Evolutionary conservation across 257 asterid species (phyloP), one percentile per base, ranked within the genome.

Genomic region (Capsicum pubescens): DNA sequence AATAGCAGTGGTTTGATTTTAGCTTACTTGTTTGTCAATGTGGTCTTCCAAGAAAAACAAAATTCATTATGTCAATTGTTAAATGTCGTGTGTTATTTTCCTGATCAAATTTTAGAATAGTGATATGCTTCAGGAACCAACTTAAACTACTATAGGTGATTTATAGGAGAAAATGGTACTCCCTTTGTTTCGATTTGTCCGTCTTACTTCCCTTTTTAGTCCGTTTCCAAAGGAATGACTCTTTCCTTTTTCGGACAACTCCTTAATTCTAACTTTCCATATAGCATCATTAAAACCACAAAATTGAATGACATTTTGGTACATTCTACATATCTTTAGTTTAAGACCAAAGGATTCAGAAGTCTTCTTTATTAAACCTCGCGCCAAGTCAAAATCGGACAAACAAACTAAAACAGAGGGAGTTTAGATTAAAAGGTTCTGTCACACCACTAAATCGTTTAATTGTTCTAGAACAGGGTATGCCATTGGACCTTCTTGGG

Each of bases 51-150:
- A 76, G 81, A 76, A 15, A 26, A 76, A 52, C 32, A 8, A 9
- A 76, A 54, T 21, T 76, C 64, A 50, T 4, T 26, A 13, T 76
- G 81, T 76, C 15, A 52, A 26, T 26, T 26, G 32, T 26, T 26
- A 26, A 52, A 54, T 76, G 81, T 32, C 81, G 48, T 74, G 21
- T 54, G 81, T 54, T 76, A 14, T 15, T 76, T 76, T 76, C 64
- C 61, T 76, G 81, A 52, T 76, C 48, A 76, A 54, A 76, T 16
- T 26, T 32, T 76, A 54, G 48, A 17, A 14, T 26, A 55, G 50
- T 26, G 48, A 21, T 52, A 52, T 3, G 63, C 46, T 76, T 74
- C 44, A 48, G 61, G 44, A 21, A 50, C 44, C 21, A 50, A 12
- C 59, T 50, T 74, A 14, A 76, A 54, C 48, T 54, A 76, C 81